A percentile compares a stretch with the other conserved stretches of the same genome.
phyloP scores from a whole-genome alignment of 1,139 yeast species.

The Kodamaea sp. region DNA sequence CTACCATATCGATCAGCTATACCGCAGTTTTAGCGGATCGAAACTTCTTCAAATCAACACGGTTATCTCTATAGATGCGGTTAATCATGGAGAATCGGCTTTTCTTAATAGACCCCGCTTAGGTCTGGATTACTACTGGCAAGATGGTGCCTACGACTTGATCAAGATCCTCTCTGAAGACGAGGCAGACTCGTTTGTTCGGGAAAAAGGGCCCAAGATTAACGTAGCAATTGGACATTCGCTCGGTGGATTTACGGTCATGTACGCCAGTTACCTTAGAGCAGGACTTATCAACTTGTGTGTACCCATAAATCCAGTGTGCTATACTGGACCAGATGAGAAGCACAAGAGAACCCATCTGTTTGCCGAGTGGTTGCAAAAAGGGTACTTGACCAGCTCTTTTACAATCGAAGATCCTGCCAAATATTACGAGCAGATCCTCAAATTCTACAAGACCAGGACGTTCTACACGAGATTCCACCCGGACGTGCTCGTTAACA shows the following conservation, averaged over 20 bases:
- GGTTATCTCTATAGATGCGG: slow-evolving; percentile 11
- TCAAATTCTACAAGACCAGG: slow-evolving; percentile 1
- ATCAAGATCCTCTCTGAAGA: slow-evolving; percentile 6
- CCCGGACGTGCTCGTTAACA: slow-evolving; percentile 3
- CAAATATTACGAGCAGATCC: neutral
- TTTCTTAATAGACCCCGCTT: slow-evolving; percentile 7
- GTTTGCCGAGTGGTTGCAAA: slow-evolving; percentile 3
- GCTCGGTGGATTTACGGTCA: slow-evolving; percentile 10
- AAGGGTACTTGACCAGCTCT: slow-evolving; percentile 4
- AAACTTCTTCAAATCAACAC: slow-evolving; percentile 4
- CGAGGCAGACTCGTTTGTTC: slow-evolving; percentile 5
- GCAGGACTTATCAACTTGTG: slow-evolving; percentile 7
- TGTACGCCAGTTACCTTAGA: slow-evolving; percentile 7
- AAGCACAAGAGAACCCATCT: neutral
- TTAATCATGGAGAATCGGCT: slow-evolving; percentile 14
- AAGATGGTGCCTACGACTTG: slow-evolving; percentile 11
- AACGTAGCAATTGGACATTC: slow-evolving; percentile 15
- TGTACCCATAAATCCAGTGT: slow-evolving; percentile 12
- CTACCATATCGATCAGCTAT: slow-evolving; percentile 10
- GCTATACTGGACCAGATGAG: slow-evolving; percentile 1
- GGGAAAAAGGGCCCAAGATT: neutral
- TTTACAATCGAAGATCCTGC: slow-evolving; percentile 5
- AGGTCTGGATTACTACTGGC: slow-evolving; percentile 10
- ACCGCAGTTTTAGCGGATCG: slow-evolving; percentile 16
- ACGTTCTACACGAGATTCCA: slow-evolving; percentile 4